Evolutionary conservation across 129 eudicot genomes (phyloP).

Genomic region (Kitagawia praeruptora): DNA sequence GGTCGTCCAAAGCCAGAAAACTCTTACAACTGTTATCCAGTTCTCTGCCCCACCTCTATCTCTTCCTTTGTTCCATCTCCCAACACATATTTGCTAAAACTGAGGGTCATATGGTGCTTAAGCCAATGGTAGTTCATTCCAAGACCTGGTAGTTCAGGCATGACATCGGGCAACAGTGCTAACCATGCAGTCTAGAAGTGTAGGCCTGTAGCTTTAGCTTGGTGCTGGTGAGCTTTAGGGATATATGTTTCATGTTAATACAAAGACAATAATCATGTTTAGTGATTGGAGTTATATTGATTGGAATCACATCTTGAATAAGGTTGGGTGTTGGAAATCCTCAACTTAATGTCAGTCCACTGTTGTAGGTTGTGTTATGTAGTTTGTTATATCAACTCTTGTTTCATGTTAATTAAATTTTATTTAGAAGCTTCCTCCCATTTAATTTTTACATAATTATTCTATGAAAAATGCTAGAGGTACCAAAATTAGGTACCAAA

Average conservation of each 20-base stretch:
- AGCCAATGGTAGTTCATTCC: slow-evolving; percentile 75
- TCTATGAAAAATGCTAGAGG: too few species aligned
- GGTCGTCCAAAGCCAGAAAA: slow-evolving; percentile 33
- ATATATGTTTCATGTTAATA: slow-evolving; percentile 30
- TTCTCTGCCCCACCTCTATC: slow-evolving; percentile 53
- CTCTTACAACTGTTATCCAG: slow-evolving; percentile 46
- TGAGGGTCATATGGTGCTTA: slow-evolving; percentile 66
- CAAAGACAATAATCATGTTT: slow-evolving; percentile 33
- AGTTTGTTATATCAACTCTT: too few species aligned
- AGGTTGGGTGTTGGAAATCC: too few species aligned
- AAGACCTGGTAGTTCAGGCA: slow-evolving; percentile 38
- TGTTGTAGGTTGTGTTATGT: too few species aligned
- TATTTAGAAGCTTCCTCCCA: too few species aligned
- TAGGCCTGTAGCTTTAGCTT: slow-evolving; percentile 24
- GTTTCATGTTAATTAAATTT: too few species aligned
- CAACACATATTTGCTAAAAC: slow-evolving; percentile 23
- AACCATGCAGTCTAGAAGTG: slow-evolving; percentile 53
- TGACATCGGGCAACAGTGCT: slow-evolving; percentile 46
- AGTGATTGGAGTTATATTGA: too few species aligned
- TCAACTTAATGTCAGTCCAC: too few species aligned
- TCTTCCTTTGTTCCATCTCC: slow-evolving; percentile 47
- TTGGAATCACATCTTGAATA: too few species aligned
- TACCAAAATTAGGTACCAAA: too few species aligned
- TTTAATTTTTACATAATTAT: too few species aligned
- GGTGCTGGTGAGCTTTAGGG: slow-evolving; percentile 1